Base-by-base conservation (phyloP, 306 rosid species). In the Psophocarpus tetragonolobus region DNA sequence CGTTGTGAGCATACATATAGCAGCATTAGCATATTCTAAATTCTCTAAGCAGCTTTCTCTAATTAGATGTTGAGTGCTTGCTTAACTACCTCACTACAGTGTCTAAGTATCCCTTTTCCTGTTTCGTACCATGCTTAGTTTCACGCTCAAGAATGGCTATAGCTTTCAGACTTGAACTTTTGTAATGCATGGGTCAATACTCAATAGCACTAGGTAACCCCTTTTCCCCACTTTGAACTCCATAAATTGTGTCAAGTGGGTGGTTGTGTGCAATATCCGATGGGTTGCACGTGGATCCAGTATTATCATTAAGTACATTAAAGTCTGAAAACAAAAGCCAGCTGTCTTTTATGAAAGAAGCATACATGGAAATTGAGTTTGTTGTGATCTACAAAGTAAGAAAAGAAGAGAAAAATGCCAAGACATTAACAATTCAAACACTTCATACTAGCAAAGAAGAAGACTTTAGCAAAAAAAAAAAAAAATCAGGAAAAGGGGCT, bases 281-380 rank as follows among this genome's bases (percentile, higher is more conserved):
- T 77, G 85, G 87, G 78, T 71, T 73, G 84, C 90, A 89, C 88
- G 90, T 80, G 91, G 77, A 80, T 89, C 86, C 74, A 80, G 80
- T 70, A 77, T 47, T 21, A 78, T 76, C 5, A 79, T 76, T 74
- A 82, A 62, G 11, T 54, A 26, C 85, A 84, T 70, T 17, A 62
- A 78, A 85, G 79, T 78, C 56, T 39, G 23, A 56, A 80, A 81
- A 61, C 67, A 76, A 79, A 84, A 81, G 60, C 85, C 80, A 84
- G 79, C 88, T 87, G 85, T 80, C 86, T 78, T 71, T 24, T 76
- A 41, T 63, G 84, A 82, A 84, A 88, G 81, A 77, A 87, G 85
- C 71, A 80, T n/a, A 42, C 33, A 23, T 44, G 3, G 65, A 71
- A 77, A 64, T 67, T 66, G 84, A 58, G 73, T 62, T 41, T 67